These are phyloP conservation scores for Xylaria multiplex DNA, from an alignment of 2,329 filamentous ascomycete genomes.

Conservation along the genomic window DNA sequence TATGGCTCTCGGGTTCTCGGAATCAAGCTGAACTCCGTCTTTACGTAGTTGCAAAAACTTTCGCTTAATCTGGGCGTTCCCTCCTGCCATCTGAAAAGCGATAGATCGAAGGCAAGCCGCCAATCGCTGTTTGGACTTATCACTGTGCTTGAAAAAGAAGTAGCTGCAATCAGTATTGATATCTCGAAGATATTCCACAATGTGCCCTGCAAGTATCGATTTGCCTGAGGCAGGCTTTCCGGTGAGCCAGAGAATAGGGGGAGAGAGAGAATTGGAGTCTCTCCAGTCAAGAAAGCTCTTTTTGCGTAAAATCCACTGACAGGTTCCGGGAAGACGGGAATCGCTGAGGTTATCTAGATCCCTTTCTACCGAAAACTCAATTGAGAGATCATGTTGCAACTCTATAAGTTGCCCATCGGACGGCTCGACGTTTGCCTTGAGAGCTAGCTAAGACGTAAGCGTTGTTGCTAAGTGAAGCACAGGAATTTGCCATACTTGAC, in stretches of 20 bases:
- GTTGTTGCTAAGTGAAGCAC: neutral
- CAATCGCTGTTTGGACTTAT: conserved; percentile 8
- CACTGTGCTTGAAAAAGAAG: conserved; percentile 24
- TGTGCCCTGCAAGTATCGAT: conserved; percentile 11
- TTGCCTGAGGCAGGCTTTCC: conserved; percentile 20
- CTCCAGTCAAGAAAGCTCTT: conserved; percentile 8
- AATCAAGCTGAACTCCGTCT: conserved; percentile 4
- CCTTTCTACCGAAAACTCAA: neutral
- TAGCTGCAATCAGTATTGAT: neutral
- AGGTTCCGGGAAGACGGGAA: conserved; percentile 9
- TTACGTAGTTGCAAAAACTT: neutral
- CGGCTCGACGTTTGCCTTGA: neutral
- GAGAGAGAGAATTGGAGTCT: neutral
- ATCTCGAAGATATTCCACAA: conserved; percentile 7
- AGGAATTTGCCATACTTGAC: neutral
- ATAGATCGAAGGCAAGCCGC: conserved; percentile 14
- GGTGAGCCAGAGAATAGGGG: conserved; percentile 9
- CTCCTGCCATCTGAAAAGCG: conserved; percentile 16
- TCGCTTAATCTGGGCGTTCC: neutral
- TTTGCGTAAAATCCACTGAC: conserved; percentile 10
- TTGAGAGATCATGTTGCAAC: neutral
- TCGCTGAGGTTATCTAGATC: conserved; percentile 6
- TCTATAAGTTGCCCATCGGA: neutral
- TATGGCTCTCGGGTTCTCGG: conserved; percentile 3
- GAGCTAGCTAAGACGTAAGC: neutral